Base-by-base conservation (phyloP, 169 alveolate genomes). In the Ichthyophthirius multifiliis region DNA sequence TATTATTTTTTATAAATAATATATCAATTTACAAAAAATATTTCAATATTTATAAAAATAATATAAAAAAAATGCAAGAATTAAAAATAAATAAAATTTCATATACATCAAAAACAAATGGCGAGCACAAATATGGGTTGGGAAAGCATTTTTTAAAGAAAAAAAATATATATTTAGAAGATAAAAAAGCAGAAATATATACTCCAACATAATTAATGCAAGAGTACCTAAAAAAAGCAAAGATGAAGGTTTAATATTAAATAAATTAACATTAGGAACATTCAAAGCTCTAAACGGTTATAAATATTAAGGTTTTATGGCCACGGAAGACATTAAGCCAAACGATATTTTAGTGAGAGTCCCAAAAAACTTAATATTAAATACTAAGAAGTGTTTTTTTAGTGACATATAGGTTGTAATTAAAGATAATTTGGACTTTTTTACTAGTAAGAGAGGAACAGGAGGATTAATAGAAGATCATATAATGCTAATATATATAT, bases 241-340 rank as follows among this genome's bases (percentile, higher is more conserved):
- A 15, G 78, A 32, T 16, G 55, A 67, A 32, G 84, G 84, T 0
- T 41, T 78, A 32, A 46, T 34, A 23, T 43, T 78, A 5, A 78
- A 65, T 65, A 65, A 63, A 31, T 32, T 78, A 34, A 45, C 43
- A 34, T 78, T 63, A 64, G 84, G 78, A 13, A 39, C 43, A 39
- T 78, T 78, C 32, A 18, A 64, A 39, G 48, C 78, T 5, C 63
- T 64, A 43, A 78, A 78, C 44, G 84, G 84, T 9, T 45, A 64
- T 23, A 39, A 63, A 16, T 78, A 78, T 65, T 48, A 62, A 9
- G 84, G 84, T 15, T 46, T 78, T 13, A 65, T 43, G 63, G 84
- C 84, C n/a, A 43, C 84, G 16, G 84, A 78, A 23, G 32, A 65
- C 15, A 78, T 78, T 10, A 30, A 63, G 30, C 47, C 84, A 37